Conservation (phyloP, 225 moss, liverwort and hornwort genomes). For the Lunularia cruciata region DNA sequence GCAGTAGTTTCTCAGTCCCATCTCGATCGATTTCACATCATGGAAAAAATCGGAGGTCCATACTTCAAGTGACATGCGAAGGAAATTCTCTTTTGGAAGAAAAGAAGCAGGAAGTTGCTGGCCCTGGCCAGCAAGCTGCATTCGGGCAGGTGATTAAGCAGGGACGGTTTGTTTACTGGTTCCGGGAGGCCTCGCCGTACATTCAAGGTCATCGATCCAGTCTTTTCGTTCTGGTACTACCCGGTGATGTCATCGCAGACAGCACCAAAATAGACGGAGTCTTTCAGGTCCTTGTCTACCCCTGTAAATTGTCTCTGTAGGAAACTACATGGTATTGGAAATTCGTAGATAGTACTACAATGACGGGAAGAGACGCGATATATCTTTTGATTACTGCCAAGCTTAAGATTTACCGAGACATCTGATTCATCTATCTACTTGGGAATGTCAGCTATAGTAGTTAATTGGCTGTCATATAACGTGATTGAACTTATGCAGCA, state of each 20-base stretch:
- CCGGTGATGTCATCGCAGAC: slow-evolving; percentile 79
- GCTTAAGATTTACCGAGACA: not conserved
- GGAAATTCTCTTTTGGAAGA: too few species aligned
- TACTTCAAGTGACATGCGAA: not conserved
- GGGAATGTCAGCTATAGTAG: too few species aligned
- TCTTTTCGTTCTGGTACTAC: slow-evolving; percentile 80
- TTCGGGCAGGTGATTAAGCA: slow-evolving; percentile 5
- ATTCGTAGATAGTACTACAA: too few species aligned
- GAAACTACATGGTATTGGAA: too few species aligned
- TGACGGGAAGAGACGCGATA: too few species aligned
- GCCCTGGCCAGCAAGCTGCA: not conserved
- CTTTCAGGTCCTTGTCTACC: slow-evolving; percentile 52
- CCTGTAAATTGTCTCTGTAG: not conserved
- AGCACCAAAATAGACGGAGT: slow-evolving; percentile 63
- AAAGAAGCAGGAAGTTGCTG: not conserved
- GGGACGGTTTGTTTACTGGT: slow-evolving; percentile 55
- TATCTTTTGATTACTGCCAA: not conserved
- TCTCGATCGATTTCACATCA: too few species aligned
- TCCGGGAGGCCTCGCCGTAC: slow-evolving; percentile 86
- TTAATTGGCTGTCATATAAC: too few species aligned
- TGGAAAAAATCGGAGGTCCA: not conserved
- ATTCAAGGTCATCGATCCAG: slow-evolving; percentile 81
- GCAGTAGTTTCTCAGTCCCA: too few species aligned
- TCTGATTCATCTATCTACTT: not conserved
- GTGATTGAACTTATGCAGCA: too few species aligned